Conservation (phyloP, 495 filamentous ascomycete species). For the Penicillium coffeae region DNA sequence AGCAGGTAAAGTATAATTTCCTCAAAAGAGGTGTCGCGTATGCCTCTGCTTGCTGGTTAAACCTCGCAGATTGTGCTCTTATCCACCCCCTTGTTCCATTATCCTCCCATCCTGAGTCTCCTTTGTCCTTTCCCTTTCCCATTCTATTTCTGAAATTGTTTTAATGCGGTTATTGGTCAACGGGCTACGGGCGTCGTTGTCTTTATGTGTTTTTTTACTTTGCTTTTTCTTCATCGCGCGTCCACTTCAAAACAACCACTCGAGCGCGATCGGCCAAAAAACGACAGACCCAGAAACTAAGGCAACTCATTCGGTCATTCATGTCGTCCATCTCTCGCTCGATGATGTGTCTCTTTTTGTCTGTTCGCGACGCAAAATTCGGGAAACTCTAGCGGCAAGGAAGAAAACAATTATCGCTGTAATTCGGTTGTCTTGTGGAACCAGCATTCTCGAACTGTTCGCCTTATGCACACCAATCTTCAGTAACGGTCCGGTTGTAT, state of each 20-base stretch:
- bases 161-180: constrained; percentile 36
- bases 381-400: constrained; percentile 46
- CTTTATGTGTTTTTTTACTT: constrained; percentile 26
- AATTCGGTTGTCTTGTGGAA: constrained; percentile 48
- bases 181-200: constrained; percentile 34
- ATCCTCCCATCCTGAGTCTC: constrained; percentile 3
- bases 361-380: constrained; percentile 36
- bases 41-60: constrained; percentile 16
- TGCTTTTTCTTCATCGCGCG: constrained; percentile 17
- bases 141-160: constrained; percentile 29
- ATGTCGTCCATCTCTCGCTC: constrained; percentile 36
- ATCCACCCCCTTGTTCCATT: constrained; percentile 13
- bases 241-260: constrained; percentile 28
- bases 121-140: constrained; percentile 4
- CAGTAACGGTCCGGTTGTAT: constrained; percentile 51
- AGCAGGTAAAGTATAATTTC: constrained; percentile 36
- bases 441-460: constrained; percentile 44
- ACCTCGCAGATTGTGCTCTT: constrained; percentile 7
- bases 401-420: constrained; percentile 46
- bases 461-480: constrained; percentile 38
- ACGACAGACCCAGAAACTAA: constrained; percentile 35
- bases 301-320: constrained; percentile 14
- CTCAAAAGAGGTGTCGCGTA: constrained; percentile 12
- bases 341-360: constrained; percentile 41
- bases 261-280: constrained; percentile 30